Percentiles rank a stretch among this genome's conserved stretches.
These are phyloP conservation scores for Ajuga reptans DNA, from an alignment of 305 asterid species.

Conservation along the genomic window DNA sequence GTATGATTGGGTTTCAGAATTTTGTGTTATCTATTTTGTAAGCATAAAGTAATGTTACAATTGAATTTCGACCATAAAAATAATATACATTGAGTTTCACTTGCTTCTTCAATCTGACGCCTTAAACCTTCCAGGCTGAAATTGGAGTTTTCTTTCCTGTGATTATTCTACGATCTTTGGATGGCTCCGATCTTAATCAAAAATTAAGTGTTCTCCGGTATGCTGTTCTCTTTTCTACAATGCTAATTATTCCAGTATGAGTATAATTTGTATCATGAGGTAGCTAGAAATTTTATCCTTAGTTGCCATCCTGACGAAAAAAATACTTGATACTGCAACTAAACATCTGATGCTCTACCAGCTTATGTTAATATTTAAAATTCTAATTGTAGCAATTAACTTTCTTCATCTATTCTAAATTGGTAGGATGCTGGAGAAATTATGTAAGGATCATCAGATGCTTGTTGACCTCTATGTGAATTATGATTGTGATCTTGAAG, in stretches of 20 bases:
- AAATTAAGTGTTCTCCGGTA: constrained; percentile 79
- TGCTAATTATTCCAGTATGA: constrained; percentile 11
- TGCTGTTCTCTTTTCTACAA: constrained; percentile 21
- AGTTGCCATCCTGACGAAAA: constrained; percentile 9
- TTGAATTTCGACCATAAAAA: constrained; percentile 7
- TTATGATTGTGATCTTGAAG: constrained; percentile 97
- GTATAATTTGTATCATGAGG: constrained; percentile 5
- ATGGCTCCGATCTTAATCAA: constrained; percentile 81
- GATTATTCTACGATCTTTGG: constrained; percentile 75
- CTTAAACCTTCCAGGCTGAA: constrained; percentile 61
- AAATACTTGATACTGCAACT: not conserved
- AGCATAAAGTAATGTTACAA: not conserved
- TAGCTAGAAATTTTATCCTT: constrained; percentile 16
- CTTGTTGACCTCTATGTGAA: constrained; percentile 94
- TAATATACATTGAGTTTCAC: not conserved
- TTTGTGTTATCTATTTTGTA: constrained; percentile 6
- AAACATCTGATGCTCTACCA: not conserved
- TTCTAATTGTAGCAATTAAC: constrained; percentile 6
- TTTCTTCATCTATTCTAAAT: constrained; percentile 18
- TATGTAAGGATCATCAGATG: constrained; percentile 93
- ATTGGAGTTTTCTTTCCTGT: constrained; percentile 95
- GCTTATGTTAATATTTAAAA: not conserved
- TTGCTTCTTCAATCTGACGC: constrained; percentile 21
- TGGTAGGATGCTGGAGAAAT: constrained; percentile 93
- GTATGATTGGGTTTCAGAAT: constrained; percentile 34